These are phyloP conservation scores for Musa balbisiana DNA, from an alignment of 202 grass and related monocot species.

Conservation along the genomic window DNA sequence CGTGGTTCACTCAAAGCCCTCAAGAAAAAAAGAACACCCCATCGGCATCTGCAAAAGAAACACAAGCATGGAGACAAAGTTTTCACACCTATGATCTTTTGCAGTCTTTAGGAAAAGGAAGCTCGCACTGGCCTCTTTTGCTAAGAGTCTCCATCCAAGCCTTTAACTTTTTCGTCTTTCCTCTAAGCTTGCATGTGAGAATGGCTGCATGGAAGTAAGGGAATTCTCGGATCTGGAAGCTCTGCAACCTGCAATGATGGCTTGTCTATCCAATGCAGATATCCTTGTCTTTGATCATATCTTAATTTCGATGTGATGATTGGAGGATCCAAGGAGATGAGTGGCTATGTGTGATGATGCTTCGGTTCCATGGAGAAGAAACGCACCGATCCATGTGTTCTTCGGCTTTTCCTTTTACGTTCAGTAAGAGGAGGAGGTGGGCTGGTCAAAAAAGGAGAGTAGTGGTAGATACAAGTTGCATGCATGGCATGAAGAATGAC, in stretches of 20 bases:
- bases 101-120: slow-evolving; percentile 30
- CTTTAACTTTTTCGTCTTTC: slow-evolving; percentile 20
- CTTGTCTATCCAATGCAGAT: slow-evolving; percentile 20
- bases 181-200: slow-evolving; percentile 24
- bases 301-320: slow-evolving; percentile 21
- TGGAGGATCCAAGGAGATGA: slow-evolving; percentile 54
- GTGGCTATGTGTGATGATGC: slow-evolving; percentile 17
- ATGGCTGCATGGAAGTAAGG: slow-evolving; percentile 44
- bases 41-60: slow-evolving; percentile 9
- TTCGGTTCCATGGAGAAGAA: slow-evolving; percentile 22
- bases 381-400: background rate
- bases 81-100: slow-evolving; percentile 36
- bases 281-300: slow-evolving; percentile 19
- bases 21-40: slow-evolving; percentile 5
- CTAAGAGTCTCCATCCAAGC: background rate
- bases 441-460: slow-evolving; percentile 43
- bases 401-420: slow-evolving; percentile 27
- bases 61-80: slow-evolving; percentile 32
- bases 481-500: slow-evolving; percentile 1
- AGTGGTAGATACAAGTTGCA: slow-evolving; percentile 1
- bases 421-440: slow-evolving; percentile 27
- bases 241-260: slow-evolving; percentile 25
- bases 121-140: slow-evolving; percentile 20
- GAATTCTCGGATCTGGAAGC: slow-evolving; percentile 52
- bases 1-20: slow-evolving; percentile 9